Percentiles rank a stretch among this genome's conserved stretches.
Evolutionary conservation across 1,284 basidiomycete genomes (phyloP).

Genomic region (Leccinum solheimii): DNA sequence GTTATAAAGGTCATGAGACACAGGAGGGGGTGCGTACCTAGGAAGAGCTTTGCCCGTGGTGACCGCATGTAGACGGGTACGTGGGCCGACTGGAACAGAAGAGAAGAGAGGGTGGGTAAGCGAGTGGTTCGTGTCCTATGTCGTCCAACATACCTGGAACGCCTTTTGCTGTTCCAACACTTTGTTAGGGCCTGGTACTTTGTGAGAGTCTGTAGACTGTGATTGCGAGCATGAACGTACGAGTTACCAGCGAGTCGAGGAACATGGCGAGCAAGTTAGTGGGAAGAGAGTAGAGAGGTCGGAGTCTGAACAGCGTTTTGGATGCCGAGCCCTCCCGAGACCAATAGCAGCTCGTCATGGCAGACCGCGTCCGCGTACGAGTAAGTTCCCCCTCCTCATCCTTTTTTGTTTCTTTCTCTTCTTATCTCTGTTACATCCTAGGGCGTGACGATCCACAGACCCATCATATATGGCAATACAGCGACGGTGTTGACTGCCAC

Average conservation of each 20-base stretch:
- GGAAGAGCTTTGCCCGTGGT: constrained; percentile 48
- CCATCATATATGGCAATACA: constrained; percentile 97
- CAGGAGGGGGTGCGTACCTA: constrained; percentile 37
- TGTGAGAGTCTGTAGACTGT: background rate
- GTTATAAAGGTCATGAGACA: background rate
- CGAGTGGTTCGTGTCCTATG: background rate
- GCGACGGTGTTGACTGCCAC: constrained; percentile 78
- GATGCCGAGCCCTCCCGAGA: constrained; percentile 34
- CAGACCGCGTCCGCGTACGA: constrained; percentile 72
- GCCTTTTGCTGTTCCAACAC: constrained; percentile 63
- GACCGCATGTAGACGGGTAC: constrained; percentile 47
- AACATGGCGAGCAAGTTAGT: constrained; percentile 39
- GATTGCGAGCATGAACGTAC: constrained; percentile 25
- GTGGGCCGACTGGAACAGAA: constrained; percentile 34
- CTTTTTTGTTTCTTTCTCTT: background rate
- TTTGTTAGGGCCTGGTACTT: constrained; percentile 52
- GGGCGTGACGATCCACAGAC: constrained; percentile 88
- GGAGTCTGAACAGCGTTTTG: constrained; percentile 32
- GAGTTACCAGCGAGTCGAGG: constrained; percentile 57
- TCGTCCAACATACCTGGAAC: constrained; percentile 54
- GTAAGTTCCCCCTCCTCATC: constrained; percentile 43
- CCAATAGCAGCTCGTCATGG: constrained; percentile 36
- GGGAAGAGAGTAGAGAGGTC: constrained; percentile 7
- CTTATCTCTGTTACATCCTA: constrained; percentile 31
- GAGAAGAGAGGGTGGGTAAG: constrained; percentile 8